Conservation (phyloP, 2,329 filamentous ascomycete genomes). For the Colletotrichum filicis region DNA sequence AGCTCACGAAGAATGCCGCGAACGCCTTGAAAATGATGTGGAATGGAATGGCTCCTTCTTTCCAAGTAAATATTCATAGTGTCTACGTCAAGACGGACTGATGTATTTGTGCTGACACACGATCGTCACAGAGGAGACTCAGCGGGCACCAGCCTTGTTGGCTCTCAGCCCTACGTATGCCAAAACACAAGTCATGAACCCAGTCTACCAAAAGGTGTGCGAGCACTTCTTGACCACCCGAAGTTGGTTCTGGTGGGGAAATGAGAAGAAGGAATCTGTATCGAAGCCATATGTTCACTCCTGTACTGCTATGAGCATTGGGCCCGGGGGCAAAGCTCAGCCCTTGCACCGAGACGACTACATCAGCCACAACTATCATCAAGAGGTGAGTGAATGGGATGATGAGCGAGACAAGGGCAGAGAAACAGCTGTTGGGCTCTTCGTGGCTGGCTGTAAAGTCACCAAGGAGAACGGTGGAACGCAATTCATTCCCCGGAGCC, state of each 20-base stretch:
- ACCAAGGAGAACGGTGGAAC: constrained; percentile 44
- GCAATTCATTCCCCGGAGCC: constrained; percentile 43
- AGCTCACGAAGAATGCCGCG: constrained; percentile 17
- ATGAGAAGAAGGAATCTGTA: constrained; percentile 20
- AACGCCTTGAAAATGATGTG: constrained; percentile 23
- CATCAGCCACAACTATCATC: constrained; percentile 39
- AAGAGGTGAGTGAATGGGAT: constrained; percentile 23
- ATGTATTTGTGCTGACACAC: not conserved
- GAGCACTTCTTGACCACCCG: constrained; percentile 24
- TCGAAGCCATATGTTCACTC: constrained; percentile 28
- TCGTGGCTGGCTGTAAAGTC: constrained; percentile 42
- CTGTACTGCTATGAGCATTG: constrained; percentile 35
- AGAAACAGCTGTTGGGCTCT: constrained; percentile 42
- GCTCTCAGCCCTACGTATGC: constrained; percentile 28
- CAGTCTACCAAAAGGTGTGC: constrained; percentile 23
- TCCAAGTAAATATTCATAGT: constrained; percentile 5
- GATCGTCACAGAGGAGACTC: constrained; percentile 14
- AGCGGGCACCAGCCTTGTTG: constrained; percentile 24
- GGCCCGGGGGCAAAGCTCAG: constrained; percentile 40
- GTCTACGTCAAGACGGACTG: not conserved
- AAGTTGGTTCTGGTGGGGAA: constrained; percentile 28
- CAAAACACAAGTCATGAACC: constrained; percentile 26
- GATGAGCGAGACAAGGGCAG: constrained; percentile 30
- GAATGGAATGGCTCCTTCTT: constrained; percentile 31
- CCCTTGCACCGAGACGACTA: constrained; percentile 44